Percentiles rank a stretch among this genome's conserved stretches.
These are phyloP conservation scores for Termitomyces sp. DNA, from an alignment of 768 basidiomycete genomes.

Conservation along the genomic window DNA sequence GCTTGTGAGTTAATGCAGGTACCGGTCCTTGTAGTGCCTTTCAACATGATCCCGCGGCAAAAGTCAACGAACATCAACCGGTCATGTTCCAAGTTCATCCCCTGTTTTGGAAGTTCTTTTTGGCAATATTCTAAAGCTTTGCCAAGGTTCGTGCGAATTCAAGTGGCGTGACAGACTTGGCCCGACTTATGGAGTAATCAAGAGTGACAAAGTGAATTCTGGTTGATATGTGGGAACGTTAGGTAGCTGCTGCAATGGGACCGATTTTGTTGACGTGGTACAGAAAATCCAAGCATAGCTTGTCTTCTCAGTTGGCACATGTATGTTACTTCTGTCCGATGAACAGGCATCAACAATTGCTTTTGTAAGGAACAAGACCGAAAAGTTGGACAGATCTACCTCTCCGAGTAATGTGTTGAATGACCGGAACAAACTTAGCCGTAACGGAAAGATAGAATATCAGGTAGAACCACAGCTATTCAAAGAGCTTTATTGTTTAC, in stretches of 20 bases:
- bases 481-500: neutral
- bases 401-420: neutral
- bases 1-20: neutral
- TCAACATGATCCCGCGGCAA: neutral
- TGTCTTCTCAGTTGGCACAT: neutral
- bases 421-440: constrained; percentile 1
- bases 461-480: neutral
- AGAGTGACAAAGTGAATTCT: neutral
- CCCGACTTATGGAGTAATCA: neutral
- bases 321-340: neutral
- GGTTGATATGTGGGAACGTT: neutral
- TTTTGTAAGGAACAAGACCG: neutral
- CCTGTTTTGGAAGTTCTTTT: neutral
- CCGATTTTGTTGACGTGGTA: neutral
- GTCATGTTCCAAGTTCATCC: neutral
- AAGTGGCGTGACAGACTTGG: neutral
- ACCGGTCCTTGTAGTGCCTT: neutral
- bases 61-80: neutral
- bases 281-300: neutral
- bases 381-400: neutral
- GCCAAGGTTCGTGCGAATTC: neutral
- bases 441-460: neutral
- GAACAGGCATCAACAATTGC: neutral
- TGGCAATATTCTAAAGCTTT: neutral
- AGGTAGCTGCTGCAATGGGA: neutral